Base-by-base conservation (phyloP, 441 rosid genomes). In the Aleurites moluccanus region DNA sequence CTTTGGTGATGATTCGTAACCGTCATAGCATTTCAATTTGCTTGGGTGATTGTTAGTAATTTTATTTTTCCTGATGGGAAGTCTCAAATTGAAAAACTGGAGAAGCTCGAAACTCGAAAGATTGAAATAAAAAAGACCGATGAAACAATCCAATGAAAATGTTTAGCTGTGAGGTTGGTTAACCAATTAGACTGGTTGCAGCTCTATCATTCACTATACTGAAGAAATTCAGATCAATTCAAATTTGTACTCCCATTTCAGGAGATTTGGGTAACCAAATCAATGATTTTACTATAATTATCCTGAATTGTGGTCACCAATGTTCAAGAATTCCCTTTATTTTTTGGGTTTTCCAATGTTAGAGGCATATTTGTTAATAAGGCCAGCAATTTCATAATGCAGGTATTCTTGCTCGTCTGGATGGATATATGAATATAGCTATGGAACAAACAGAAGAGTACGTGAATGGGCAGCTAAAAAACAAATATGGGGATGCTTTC, bases 401-500 rank as follows among this genome's bases (percentile, higher is more conserved):
- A 92, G 90, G 94, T 67, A 82, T 89, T 78, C 83, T 93, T 60
- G 88, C 97, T 14, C 89, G 93, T 77, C 88, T 92, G 30, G 98
- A 91, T 83, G n/a, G n/a, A n/a, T n/a, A n/a, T n/a, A n/a, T n/a
- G n/a, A n/a, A n/a, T n/a, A n/a, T n/a, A n/a, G n/a, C 98, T 1
- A 93, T 90, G 97, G 96, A 89, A 73, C 95, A 83, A 77, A 92
- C 92, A 0, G n/a, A n/a, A n/a, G n/a, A n/a, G n/a, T n/a, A n/a
- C n/a, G n/a, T n/a, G n/a, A n/a, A n/a, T n/a, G n/a, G 95, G 14
- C 88, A 86, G 82, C 78, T 89, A 28, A 88, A 90, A 75, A 90
- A 90, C 74, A 90, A 88, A 79, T 90, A 92, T 1, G 97, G 97
- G 0, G 95, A 90, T 16, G 93, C 97, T 73, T 92, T 93, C 67